Conservation (phyloP, 208 protist genomes). For the Trypanosoma avium region DNA sequence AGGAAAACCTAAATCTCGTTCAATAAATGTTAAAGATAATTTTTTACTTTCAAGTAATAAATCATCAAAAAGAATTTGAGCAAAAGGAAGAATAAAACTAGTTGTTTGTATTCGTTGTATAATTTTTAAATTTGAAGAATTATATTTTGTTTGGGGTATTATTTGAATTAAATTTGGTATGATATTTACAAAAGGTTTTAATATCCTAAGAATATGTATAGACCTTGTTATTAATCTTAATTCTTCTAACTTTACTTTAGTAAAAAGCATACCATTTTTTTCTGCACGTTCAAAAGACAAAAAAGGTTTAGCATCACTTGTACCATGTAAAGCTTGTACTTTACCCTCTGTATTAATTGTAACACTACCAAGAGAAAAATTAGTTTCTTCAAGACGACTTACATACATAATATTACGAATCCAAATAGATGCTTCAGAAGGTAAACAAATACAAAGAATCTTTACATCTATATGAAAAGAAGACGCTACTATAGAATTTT, state of each 20-base stretch:
- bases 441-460: constrained; percentile 37
- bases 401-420: constrained; percentile 21
- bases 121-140: neutral
- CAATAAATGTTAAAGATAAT: constrained; percentile 19
- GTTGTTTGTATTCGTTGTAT: constrained; percentile 3
- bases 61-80: constrained; percentile 28
- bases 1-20: neutral
- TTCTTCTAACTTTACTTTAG: constrained; percentile 22
- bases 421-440: constrained; percentile 15
- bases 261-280: constrained; percentile 17
- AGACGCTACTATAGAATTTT: constrained; percentile 20
- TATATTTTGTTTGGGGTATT: neutral
- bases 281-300: constrained; percentile 9
- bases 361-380: constrained; percentile 23
- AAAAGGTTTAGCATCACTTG: constrained; percentile 6
- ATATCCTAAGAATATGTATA: constrained; percentile 2
- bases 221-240: constrained; percentile 7
- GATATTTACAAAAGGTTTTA: constrained; percentile 11
- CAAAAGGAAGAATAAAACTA: constrained; percentile 26
- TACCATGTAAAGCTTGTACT: constrained; percentile 5
- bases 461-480: constrained; percentile 52
- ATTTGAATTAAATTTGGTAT: constrained; percentile 1
- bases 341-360: constrained; percentile 2
- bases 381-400: constrained; percentile 16
- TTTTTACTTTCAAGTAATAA: constrained; percentile 23